Evolutionary conservation across 2,329 filamentous ascomycete species (phyloP), one percentile per base, ranked within the genome.

Genomic region (Helotiales sp.): DNA sequence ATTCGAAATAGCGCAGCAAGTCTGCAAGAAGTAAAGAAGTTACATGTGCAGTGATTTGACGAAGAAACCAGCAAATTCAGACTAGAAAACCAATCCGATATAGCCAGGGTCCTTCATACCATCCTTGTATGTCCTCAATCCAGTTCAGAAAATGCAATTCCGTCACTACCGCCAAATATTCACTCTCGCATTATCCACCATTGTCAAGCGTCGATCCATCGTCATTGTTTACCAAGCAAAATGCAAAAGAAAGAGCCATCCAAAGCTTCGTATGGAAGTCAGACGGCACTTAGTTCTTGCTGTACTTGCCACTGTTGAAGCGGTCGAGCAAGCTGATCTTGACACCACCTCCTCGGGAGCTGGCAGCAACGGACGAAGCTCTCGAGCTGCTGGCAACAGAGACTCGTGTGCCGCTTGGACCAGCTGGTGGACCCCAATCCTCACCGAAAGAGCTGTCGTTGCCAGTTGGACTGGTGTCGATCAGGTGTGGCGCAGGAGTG

Each of bases 401-500:
- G 11, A 57, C 32, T 17, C 17, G 32, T 40, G 30, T 11, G 22
- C 30, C 30, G 10, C n/a, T 47, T 63, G 32, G 32, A 26, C 54
- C 54, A 26, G n/a, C 20, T 59, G 64, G 49, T n/a, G 59, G 49
- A 61, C 75, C 73, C 73, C 72, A 75, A 57, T 75, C 73, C 47
- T 77, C 74, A 2, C 75, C 75, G 68, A 76, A 78, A 50, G 72
- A 68, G 32, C 67, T 74, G 2, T 68, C 61, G 30, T 75, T 76
- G 17, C 75, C 76, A 28, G 71, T 66, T 13, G 67, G 57, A 20
- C 63, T 72, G 3, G 52, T 40, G 64, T 78, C 76, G 55, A 78
- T 71, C 5, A 71, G 66, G 50, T 69, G 71, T 11, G 63, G 61
- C n/a, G 70, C 68, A 60, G 67, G 64, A 15, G 69, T 66, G 20